Evolutionary conservation across 2,329 filamentous ascomycete species (phyloP), one percentile per base, ranked within the genome.

Genomic region (Pseudogymnoascus pannorum): DNA sequence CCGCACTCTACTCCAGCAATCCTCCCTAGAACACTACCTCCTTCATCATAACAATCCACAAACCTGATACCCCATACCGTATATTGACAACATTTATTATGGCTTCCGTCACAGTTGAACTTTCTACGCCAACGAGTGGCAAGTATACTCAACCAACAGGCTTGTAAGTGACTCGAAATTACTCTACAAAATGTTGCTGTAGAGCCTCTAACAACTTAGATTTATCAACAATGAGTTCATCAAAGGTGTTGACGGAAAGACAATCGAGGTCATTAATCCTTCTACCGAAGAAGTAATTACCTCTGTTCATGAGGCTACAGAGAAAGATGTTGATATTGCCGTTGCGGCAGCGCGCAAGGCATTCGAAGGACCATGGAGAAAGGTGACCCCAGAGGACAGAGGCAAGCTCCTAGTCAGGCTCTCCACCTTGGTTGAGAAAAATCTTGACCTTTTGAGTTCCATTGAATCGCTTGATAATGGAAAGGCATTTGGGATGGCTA

Each of bases 211-310:
- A 57, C 14, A 31, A 5, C 22, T 36, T 44, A 73, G 71, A 42
- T 73, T 91, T 83, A 94, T 96, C 83, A 92, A 94, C 84, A 92
- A 93, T 76, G 88, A 97, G 77, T 97, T 87, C 78, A 85, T 95
- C 66, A 86, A 88, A 75, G 82, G 86, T 73, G 86, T 88, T 66
- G 90, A 96, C 70, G 92, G 92, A 79, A 88, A 91, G 83, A 92
- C 87, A 68, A 94, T 96, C 72, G 91, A 96, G 78, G 89, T 92
- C 75, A 87, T 94, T 81, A 96, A 96, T 83, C 92, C 92, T 63
- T 72, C 87, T 66, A 91, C 85, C 67, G 92, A 96, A 76, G 86
- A 92, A 76, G 85, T 91, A 72, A 95, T 96, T 79, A 84, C 81
- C 80, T 87, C 86, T 61, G 89, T 96, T 69, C 79, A 85, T 73